A percentile compares a stretch with the other conserved stretches of the same genome.
Evolutionary conservation across 257 asterid species (phyloP).

Genomic region (Datura wrightii): DNA sequence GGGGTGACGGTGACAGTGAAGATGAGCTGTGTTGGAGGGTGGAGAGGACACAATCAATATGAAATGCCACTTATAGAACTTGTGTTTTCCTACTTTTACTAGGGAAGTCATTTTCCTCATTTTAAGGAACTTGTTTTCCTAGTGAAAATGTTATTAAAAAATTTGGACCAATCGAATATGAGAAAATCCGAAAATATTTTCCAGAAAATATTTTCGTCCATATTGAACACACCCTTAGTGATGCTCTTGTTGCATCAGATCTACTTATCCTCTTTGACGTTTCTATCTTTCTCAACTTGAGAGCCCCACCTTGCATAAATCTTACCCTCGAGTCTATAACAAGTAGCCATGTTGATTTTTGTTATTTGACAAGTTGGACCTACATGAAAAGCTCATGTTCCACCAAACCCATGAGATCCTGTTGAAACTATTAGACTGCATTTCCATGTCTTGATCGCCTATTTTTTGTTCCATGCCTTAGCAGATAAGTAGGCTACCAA

Average conservation of each 20-base stretch:
- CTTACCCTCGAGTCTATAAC: not conserved
- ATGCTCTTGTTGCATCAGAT: not conserved
- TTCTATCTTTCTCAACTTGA: not conserved
- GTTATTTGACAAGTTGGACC: conserved; percentile 13
- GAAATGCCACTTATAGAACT: too few species aligned
- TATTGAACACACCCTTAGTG: too few species aligned
- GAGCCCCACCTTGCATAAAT: not conserved
- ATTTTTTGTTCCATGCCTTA: conserved; percentile 19
- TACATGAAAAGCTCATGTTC: not conserved
- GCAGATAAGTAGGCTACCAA: conserved; percentile 6
- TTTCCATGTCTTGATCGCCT: conserved; percentile 19
- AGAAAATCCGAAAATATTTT: too few species aligned
- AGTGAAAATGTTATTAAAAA: too few species aligned
- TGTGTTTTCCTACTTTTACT: too few species aligned
- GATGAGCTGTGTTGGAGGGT: too few species aligned
- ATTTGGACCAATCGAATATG: too few species aligned
- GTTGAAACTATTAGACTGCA: conserved; percentile 1
- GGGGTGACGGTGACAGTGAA: too few species aligned
- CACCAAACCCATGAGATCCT: not conserved
- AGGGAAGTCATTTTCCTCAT: too few species aligned
- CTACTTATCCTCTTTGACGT: conserved; percentile 6
- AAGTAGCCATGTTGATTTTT: not conserved
- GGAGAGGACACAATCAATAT: too few species aligned
- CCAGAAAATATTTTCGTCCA: too few species aligned
- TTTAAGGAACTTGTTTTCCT: too few species aligned